These are phyloP conservation scores for Cutaneotrichosporon sp. DNA, from an alignment of 1,284 basidiomycete genomes.

Conservation along the genomic window DNA sequence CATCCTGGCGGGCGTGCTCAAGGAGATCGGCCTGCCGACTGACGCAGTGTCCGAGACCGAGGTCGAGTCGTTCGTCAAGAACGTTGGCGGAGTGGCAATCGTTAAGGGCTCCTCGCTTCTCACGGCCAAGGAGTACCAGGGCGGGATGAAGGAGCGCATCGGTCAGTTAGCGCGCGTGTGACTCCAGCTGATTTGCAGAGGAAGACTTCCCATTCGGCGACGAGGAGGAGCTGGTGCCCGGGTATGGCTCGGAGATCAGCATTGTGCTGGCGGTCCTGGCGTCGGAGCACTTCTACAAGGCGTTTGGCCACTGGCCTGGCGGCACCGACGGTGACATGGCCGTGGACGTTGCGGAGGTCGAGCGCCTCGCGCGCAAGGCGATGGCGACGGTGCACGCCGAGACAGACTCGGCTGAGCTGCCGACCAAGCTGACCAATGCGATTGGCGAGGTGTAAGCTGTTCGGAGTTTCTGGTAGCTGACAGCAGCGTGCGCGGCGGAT, in stretches of 20 bases:
- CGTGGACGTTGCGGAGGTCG: slow-evolving; percentile 39
- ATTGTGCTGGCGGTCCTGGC: slow-evolving; percentile 55
- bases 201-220: slow-evolving; percentile 22
- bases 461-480: slow-evolving; percentile 12
- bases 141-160: slow-evolving; percentile 55
- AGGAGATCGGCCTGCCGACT: slow-evolving; percentile 36
- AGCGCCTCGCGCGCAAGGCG: slow-evolving; percentile 30
- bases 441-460: slow-evolving; percentile 78
- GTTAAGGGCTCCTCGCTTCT: slow-evolving; percentile 71
- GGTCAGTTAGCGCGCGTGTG: slow-evolving; percentile 54
- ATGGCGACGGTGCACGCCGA: slow-evolving; percentile 26
- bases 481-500: slow-evolving; percentile 68
- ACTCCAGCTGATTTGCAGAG: slow-evolving; percentile 7
- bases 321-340: slow-evolving; percentile 48
- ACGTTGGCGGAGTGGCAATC: slow-evolving; percentile 77
- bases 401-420: slow-evolving; percentile 55
- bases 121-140: slow-evolving; percentile 59
- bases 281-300: slow-evolving; percentile 52
- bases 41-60: slow-evolving; percentile 58
- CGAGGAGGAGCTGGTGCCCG: slow-evolving; percentile 12
- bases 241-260: slow-evolving; percentile 22
- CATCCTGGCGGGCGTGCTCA: slow-evolving; percentile 45
- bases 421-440: slow-evolving; percentile 64
- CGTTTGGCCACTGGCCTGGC: slow-evolving; percentile 56
- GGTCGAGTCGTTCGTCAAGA: slow-evolving; percentile 85